Evolutionary conservation across 306 rosid species (phyloP).

Genomic region (Coriaria nepalensis): DNA sequence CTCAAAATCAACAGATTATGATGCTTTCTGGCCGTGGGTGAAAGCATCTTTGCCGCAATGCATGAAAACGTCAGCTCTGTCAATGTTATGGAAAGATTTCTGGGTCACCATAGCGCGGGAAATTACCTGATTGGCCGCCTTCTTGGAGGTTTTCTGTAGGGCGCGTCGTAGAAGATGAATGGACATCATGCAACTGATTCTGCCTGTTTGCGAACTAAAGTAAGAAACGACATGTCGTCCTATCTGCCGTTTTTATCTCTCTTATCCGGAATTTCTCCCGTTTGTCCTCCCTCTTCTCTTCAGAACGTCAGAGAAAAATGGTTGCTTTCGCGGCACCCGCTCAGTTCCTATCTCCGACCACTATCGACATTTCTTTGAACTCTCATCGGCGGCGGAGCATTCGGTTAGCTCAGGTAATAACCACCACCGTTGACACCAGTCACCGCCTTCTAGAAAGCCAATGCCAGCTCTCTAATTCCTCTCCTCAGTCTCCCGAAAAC

Average conservation of each 20-base stretch:
- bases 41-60: neutral
- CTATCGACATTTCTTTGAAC: no score
- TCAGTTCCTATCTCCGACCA: no score
- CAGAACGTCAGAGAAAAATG: no score
- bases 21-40: neutral
- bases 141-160: neutral
- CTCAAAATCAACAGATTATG: conserved; percentile 2
- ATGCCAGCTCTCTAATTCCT: conserved; percentile 18
- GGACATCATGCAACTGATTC: neutral
- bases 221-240: no score
- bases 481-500: conserved; percentile 21
- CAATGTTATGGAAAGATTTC: neutral
- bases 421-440: neutral
- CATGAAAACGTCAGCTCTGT: neutral
- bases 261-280: no score
- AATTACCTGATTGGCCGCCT: conserved; percentile 2
- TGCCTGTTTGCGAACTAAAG: no score
- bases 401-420: neutral
- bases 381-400: no score
- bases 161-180: neutral
- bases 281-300: no score
- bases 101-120: conserved; percentile 12
- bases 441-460: neutral
- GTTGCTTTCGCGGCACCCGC: no score
- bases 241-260: no score